Conservation (phyloP, 148 eudicot genomes). For the Silene latifolia region DNA sequence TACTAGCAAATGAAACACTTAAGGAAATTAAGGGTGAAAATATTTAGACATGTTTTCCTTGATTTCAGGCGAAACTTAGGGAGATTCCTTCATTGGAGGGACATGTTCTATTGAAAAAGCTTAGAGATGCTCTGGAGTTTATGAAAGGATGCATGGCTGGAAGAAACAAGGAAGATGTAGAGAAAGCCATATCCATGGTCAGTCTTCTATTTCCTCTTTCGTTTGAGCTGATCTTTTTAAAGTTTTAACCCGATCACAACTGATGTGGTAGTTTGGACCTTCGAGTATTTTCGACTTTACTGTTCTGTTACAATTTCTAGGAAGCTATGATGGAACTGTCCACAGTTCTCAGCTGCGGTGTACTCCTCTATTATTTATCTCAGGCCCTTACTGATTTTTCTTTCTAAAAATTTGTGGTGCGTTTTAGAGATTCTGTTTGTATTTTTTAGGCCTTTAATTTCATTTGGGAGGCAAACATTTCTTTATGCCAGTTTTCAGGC, state of each 20-base stretch:
- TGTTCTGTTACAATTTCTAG: not conserved
- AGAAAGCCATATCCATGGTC: slow-evolving; percentile 91
- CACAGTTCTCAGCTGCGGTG: not conserved
- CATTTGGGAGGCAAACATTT: too few species aligned
- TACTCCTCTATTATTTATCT: not conserved
- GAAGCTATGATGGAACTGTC: not conserved
- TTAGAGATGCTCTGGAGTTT: slow-evolving; percentile 86
- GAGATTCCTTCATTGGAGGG: slow-evolving; percentile 91
- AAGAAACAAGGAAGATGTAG: slow-evolving; percentile 86
- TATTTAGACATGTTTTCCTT: not conserved
- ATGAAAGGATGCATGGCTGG: slow-evolving; percentile 84
- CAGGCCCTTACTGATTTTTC: not conserved
- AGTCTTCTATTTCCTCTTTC: slow-evolving; percentile 18
- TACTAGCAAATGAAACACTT: not conserved
- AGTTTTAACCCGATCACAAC: not conserved
- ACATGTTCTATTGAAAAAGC: slow-evolving; percentile 92
- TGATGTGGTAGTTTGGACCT: not conserved
- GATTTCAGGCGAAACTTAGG: slow-evolving; percentile 71
- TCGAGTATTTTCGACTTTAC: not conserved
- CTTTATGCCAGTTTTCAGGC: too few species aligned
- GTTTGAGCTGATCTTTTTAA: not conserved
- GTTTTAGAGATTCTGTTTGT: too few species aligned
- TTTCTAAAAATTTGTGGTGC: too few species aligned
- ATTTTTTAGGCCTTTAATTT: too few species aligned
- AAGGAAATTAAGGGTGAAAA: not conserved